phyloP scores from a whole-genome alignment of 768 basidiomycete genomes.

The Boletus tylopilopsis region DNA sequence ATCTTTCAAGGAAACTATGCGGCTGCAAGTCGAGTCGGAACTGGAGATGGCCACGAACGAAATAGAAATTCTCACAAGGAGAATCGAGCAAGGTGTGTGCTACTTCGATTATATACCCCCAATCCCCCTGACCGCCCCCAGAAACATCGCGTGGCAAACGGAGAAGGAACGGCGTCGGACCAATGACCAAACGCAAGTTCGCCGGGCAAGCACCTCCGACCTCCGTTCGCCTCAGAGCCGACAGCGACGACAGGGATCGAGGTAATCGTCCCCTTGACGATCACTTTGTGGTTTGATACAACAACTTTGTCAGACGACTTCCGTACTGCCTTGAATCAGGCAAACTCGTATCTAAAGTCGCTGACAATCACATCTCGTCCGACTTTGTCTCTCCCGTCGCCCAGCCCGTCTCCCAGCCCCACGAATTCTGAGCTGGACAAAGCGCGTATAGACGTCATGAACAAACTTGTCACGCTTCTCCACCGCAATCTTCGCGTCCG shows the following conservation, averaged over 20 bases:
- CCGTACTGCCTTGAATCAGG: constrained; percentile 65
- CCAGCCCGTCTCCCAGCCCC: constrained; percentile 35
- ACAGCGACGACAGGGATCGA: constrained; percentile 35
- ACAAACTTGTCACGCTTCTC: constrained; percentile 58
- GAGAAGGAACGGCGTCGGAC: constrained; percentile 27
- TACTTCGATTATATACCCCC: neutral
- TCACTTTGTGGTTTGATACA: neutral
- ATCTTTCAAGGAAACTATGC: constrained; percentile 51
- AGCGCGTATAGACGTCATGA: constrained; percentile 61
- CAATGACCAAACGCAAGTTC: constrained; percentile 29
- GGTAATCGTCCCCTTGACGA: constrained; percentile 19
- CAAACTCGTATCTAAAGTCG: constrained; percentile 53
- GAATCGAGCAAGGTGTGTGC: constrained; percentile 43
- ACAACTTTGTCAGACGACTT: constrained; percentile 56
- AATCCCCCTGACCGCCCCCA: constrained; percentile 2
- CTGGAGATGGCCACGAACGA: constrained; percentile 70
- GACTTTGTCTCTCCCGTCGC: constrained; percentile 32
- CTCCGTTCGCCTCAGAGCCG: constrained; percentile 27
- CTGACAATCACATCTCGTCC: constrained; percentile 46
- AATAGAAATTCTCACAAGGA: constrained; percentile 60
- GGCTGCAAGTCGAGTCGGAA: constrained; percentile 71
- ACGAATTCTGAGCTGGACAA: constrained; percentile 43
- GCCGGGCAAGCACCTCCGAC: constrained; percentile 32
- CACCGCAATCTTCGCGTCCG: constrained; percentile 71
- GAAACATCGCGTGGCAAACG: constrained; percentile 30